Base-by-base conservation (phyloP, 768 basidiomycete species). In the Tricholoma bakamatsutake region DNA sequence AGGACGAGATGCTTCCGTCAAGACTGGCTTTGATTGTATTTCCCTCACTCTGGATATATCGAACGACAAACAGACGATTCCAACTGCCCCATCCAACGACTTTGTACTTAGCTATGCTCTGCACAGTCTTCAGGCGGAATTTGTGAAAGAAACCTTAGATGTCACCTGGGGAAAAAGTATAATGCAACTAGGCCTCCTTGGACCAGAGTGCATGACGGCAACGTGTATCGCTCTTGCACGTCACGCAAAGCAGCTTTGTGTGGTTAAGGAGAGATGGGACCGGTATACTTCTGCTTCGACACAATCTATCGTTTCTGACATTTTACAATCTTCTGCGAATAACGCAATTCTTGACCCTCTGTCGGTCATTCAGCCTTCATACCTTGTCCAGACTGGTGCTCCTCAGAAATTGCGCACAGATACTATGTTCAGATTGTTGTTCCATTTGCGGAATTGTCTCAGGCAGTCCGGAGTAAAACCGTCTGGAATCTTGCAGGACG, bases 331-430 rank as follows among this genome's bases (percentile, higher is more conserved):
- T 51, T 83, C 84, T n/a, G 70, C 72, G 28, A 70, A 79, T 30
- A 70, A 76, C 21, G 65, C 80, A 3, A 69, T 82, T 28, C 75
- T 89, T 6, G 89, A 93, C 64, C 88, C 90, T 7, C 74, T 91
- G 12, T 93, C 92, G 18, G 83, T 88, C 31, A 90, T 84, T 30
- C 90, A 93, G 48, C 88, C 90, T 5, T 93, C 91, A 2, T 91
- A 83, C 64, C 77, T 95, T 33, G 82, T 94, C 24, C 90, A 90
- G 64, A 81, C 76, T 45, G 91, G 91, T 4, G 68, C 77, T 8
- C 87, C 90, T 7, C 80, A 87, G 46, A 66, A 75, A 34, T 66
- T 92, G 49, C 87, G 93, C 24, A 80, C 79, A 24, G 85, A 90
- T 58, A 70, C 80, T 0, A 76, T 79, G 1, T 93, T 93, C 76